Evolutionary conservation across 2,329 filamentous ascomycete species (phyloP).

Genomic region (Fusarium protoensiforme): DNA sequence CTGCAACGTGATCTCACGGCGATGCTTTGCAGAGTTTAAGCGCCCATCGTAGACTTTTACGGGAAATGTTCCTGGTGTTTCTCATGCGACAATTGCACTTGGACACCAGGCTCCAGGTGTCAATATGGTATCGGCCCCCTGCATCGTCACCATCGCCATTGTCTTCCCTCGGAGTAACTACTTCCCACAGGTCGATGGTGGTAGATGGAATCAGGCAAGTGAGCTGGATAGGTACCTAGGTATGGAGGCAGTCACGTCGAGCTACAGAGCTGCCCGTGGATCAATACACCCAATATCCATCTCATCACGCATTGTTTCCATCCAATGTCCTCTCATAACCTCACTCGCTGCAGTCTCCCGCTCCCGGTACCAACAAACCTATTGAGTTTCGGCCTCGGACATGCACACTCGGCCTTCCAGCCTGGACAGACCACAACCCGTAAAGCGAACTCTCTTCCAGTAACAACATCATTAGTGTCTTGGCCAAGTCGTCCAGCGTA

Average conservation of each 20-base stretch:
- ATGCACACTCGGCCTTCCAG: neutral
- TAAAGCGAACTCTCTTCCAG: neutral
- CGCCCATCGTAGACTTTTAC: constrained; percentile 6
- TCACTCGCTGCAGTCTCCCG: neutral
- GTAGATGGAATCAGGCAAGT: neutral
- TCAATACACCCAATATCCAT: neutral
- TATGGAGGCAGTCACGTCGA: neutral
- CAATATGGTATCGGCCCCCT: neutral
- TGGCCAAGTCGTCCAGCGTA: neutral
- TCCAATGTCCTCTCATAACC: neutral
- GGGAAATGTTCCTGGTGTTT: neutral
- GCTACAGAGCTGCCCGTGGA: neutral
- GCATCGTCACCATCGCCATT: neutral
- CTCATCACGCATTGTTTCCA: neutral
- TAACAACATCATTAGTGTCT: neutral
- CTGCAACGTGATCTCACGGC: neutral
- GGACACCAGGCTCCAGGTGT: neutral
- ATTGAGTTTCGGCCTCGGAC: neutral
- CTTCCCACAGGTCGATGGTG: neutral
- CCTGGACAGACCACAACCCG: neutral
- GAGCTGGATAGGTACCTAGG: neutral
- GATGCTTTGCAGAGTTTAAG: neutral
- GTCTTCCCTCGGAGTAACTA: neutral
- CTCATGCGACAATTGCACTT: neutral
- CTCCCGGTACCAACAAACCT: neutral